Evolutionary conservation across 768 basidiomycete species (phyloP).

Genomic region (Suillus occidentalis): DNA sequence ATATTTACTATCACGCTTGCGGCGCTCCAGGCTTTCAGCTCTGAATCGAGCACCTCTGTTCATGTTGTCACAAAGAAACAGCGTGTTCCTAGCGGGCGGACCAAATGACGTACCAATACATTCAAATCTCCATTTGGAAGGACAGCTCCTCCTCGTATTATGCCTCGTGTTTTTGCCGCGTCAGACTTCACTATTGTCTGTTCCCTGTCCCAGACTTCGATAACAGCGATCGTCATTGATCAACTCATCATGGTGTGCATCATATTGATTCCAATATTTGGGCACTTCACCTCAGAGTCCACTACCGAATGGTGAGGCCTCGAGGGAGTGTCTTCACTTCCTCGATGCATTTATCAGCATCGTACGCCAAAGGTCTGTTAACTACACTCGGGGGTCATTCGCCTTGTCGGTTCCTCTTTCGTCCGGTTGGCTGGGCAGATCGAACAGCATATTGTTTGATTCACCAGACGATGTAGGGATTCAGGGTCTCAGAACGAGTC

Average conservation of each 20-base stretch:
- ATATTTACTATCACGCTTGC: background rate
- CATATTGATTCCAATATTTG: background rate
- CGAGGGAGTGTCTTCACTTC: background rate
- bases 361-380: background rate
- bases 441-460: background rate
- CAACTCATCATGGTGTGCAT: background rate
- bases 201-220: background rate
- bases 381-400: background rate
- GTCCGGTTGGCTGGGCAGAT: background rate
- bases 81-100: background rate
- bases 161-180: background rate
- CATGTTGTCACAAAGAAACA: background rate
- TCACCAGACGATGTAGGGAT: background rate
- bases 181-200: background rate
- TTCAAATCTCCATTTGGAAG: background rate
- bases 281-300: background rate
- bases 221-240: background rate
- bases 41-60: background rate
- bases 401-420: background rate
- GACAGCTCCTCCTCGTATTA: background rate
- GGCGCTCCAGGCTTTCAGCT: background rate
- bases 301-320: background rate
- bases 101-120: background rate
- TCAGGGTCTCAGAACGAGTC: background rate
- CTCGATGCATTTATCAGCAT: background rate